Base-by-base conservation (phyloP, 371 early-diverging fungal species). In the Rhizopus delemar region DNA sequence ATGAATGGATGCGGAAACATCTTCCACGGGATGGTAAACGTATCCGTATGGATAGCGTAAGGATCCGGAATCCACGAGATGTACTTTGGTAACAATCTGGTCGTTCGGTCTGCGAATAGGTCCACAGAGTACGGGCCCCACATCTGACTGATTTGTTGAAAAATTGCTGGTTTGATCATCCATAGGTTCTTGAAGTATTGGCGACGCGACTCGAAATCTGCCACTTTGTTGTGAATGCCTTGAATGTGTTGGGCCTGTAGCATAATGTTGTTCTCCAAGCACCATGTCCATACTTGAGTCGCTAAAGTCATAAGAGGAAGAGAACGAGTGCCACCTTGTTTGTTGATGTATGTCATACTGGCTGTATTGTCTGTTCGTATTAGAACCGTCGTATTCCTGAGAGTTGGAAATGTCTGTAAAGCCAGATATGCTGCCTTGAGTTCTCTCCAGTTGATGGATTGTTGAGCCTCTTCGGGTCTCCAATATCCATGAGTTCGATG, bases 361-460 rank as follows among this genome's bases (percentile, higher is more conserved):
- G 55, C 41, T 3, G 49, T 54, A 31, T 54, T 60, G 55, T 54
- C 54, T 3, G 50, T 60, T 4, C 41, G n/a, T 12, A 60, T 16
- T 22, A 35, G 11, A 16, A 59, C 36, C 22, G 36, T 29, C 33
- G 41, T 60, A 41, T 49, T 34, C 34, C 49, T 36, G 2, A 60
- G 41, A 3, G 49, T 38, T 16, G 49, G 34, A 34, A 60, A 54
- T 2, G 59, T 36, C 8, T n/a, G 54, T 22, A 53, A 38, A 5
- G 59, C 49, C 5, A 63, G 54, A 36, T 53, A 38, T 0, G 56
- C 5, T 41, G 43, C n/a, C 11, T 59, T 60, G 13, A 71, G 39
- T 31, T 67, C 68, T 13, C 65, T 50, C 68, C 63, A 62, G 32
- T 67, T 71, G 56, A 71, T 71, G 3, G 65, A 65, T 11, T 50